These are phyloP conservation scores for Fusarium odoratissimum DNA, from an alignment of 2,329 filamentous ascomycete genomes.

Conservation along the genomic window DNA sequence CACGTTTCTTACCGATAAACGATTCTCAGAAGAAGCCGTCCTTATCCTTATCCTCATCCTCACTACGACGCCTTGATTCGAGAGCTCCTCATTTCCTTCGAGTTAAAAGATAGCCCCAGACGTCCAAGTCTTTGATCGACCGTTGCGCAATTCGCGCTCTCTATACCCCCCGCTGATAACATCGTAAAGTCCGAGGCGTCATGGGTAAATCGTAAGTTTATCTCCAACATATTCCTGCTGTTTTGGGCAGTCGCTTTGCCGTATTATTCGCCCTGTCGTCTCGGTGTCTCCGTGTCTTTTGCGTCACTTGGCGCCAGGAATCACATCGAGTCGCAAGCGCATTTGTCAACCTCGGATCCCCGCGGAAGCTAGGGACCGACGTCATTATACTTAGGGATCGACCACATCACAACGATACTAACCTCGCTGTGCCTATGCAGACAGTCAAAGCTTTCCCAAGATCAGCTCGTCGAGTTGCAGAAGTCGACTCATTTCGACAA, in stretches of 20 bases:
- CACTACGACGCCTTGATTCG: background rate
- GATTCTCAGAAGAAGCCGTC: background rate
- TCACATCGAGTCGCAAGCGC: conserved; percentile 32
- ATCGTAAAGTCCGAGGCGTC: conserved; percentile 12
- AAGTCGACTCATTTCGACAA: conserved; percentile 99
- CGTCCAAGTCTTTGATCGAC: conserved; percentile 19
- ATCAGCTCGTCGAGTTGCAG: conserved; percentile 94
- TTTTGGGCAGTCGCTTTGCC: background rate
- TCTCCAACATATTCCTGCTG: background rate
- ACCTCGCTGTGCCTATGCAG: conserved; percentile 59
- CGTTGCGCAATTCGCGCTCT: conserved; percentile 46
- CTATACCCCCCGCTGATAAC: conserved; percentile 24
- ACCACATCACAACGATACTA: conserved; percentile 30
- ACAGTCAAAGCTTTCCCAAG: conserved; percentile 97
- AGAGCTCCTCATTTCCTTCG: conserved; percentile 14
- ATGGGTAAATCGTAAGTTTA: conserved; percentile 69
- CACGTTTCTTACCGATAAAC: conserved; percentile 14
- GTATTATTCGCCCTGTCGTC: background rate
- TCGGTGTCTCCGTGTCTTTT: conserved; percentile 9
- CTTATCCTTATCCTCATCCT: background rate
- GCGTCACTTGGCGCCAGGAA: conserved; percentile 23
- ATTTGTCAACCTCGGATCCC: conserved; percentile 38
- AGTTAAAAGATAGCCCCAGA: conserved; percentile 16
- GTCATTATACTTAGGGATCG: conserved; percentile 39
- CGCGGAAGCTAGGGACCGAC: conserved; percentile 37